Percentiles rank a stretch among this genome's conserved stretches.
Conservation (phyloP, 2,329 filamentous ascomycete species). For the Microdochium bolleyi region DNA sequence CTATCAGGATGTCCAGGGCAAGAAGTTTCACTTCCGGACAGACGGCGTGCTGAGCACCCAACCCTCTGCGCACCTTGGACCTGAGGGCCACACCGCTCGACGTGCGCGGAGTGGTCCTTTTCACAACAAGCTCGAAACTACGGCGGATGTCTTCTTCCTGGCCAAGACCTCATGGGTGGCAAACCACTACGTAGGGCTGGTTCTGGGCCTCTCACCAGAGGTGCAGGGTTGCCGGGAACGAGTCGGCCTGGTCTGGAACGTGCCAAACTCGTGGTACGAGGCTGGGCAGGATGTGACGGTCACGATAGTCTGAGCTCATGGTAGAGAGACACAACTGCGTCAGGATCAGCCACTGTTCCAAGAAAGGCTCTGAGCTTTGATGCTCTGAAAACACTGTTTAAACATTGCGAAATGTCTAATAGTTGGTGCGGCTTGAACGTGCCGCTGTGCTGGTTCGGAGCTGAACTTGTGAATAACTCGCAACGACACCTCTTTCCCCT, state of each 20-base stretch:
- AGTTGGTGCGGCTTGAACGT: no score
- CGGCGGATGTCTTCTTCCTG: constrained; percentile 5
- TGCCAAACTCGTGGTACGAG: constrained; percentile 7
- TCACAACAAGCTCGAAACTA: constrained; percentile 4
- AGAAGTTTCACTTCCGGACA: constrained; percentile 7
- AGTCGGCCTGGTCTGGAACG: constrained; percentile 5
- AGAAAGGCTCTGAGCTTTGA: no score
- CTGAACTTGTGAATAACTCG: no score
- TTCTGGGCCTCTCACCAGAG: constrained; percentile 7
- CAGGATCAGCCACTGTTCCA: no score
- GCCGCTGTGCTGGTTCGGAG: no score
- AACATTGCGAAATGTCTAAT: no score
- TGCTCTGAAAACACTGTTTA: no score
- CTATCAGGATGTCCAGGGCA: constrained; percentile 2
- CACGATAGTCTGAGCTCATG: constrained; percentile 5
- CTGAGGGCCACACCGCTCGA: constrained; percentile 1
- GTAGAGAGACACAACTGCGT: no score
- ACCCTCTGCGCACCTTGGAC: constrained; percentile 1
- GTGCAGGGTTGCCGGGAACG: constrained; percentile 6
- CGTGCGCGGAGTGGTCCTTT: constrained; percentile 3
- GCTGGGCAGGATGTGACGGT: constrained; percentile 6
- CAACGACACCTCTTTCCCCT: no score
- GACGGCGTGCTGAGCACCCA: constrained; percentile 6
- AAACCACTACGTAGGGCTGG: constrained; percentile 5
- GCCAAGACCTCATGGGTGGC: constrained; percentile 5